phyloP scores from a whole-genome alignment of 306 rosid genomes.

The Acmispon strigosus region DNA sequence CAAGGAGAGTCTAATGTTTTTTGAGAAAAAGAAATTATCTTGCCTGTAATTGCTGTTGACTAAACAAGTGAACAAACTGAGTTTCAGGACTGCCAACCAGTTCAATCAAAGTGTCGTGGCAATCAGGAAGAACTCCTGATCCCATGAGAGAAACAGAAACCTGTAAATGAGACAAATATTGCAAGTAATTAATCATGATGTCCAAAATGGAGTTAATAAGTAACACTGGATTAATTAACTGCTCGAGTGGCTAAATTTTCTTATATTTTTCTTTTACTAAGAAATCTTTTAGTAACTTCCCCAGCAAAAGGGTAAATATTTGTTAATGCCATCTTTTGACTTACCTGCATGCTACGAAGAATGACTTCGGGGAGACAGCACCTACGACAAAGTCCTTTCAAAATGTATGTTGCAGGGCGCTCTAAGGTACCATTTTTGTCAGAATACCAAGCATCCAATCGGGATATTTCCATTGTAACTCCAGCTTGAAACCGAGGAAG shows the following conservation, averaged over 20 bases:
- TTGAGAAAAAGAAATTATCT: slow-evolving; percentile 17
- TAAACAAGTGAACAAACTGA: slow-evolving; percentile 68
- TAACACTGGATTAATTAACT: not conserved
- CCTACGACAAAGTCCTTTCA: slow-evolving; percentile 83
- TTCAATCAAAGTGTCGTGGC: slow-evolving; percentile 71
- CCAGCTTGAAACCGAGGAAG: slow-evolving; percentile 92
- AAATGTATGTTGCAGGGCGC: slow-evolving; percentile 68
- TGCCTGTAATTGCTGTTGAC: slow-evolving; percentile 92
- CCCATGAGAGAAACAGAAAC: slow-evolving; percentile 78
- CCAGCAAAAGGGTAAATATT: not conserved
- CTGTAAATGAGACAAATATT: slow-evolving; percentile 32
- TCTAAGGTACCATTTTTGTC: slow-evolving; percentile 53
- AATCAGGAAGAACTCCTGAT: slow-evolving; percentile 55
- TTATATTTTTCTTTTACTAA: not conserved
- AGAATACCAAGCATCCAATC: slow-evolving; percentile 90
- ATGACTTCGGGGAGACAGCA: slow-evolving; percentile 92
- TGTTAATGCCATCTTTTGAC: slow-evolving; percentile 9
- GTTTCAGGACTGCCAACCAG: slow-evolving; percentile 67
- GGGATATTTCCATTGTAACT: slow-evolving; percentile 84
- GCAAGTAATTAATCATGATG: slow-evolving; percentile 1
- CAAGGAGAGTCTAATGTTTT: not conserved
- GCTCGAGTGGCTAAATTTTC: not conserved
- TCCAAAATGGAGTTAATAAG: not conserved
- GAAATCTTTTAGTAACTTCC: not conserved
- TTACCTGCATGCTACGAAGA: slow-evolving; percentile 96